Conservation (phyloP, 176 grass and related monocot genomes). For the Poa pratensis region DNA sequence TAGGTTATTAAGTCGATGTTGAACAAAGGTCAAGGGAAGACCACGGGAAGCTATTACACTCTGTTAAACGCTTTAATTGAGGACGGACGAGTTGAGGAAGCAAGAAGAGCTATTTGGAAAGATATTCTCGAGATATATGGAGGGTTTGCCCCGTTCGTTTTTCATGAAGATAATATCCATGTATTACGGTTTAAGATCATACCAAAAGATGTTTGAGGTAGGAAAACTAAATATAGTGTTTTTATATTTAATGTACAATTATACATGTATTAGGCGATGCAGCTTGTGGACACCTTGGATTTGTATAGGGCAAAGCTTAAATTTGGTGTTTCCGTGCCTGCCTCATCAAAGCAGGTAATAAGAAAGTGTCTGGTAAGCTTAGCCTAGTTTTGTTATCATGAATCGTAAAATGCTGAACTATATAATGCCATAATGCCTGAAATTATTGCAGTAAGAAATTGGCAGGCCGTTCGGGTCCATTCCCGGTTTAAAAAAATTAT, state of each 20-base stretch:
- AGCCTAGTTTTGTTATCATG: neutral
- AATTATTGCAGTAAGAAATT: neutral
- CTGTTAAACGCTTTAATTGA: slow-evolving; percentile 88
- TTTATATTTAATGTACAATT: slow-evolving; percentile 12
- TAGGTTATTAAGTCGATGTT: slow-evolving; percentile 99
- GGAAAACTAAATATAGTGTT: slow-evolving; percentile 4
- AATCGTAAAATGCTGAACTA: neutral
- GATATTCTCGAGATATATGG: slow-evolving; percentile 77
- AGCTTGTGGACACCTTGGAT: slow-evolving; percentile 49
- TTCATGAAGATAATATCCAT: slow-evolving; percentile 81
- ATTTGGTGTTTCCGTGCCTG: neutral
- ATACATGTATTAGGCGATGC: slow-evolving; percentile 35
- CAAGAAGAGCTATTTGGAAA: slow-evolving; percentile 83
- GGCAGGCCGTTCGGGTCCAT: too few species aligned
- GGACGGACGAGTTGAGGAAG: slow-evolving; percentile 82
- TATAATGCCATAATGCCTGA: neutral
- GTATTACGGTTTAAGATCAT: slow-evolving; percentile 56
- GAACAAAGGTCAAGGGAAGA: slow-evolving; percentile 97
- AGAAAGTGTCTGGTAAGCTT: slow-evolving; percentile 24
- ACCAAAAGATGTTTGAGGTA: slow-evolving; percentile 98
- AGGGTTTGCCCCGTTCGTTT: slow-evolving; percentile 83
- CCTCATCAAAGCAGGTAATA: slow-evolving; percentile 18
- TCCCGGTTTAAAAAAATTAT: neutral
- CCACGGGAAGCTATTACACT: slow-evolving; percentile 86
- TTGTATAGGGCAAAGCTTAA: slow-evolving; percentile 32